Conservation (phyloP, 2,329 filamentous ascomycete species). For the Claviceps monticola region DNA sequence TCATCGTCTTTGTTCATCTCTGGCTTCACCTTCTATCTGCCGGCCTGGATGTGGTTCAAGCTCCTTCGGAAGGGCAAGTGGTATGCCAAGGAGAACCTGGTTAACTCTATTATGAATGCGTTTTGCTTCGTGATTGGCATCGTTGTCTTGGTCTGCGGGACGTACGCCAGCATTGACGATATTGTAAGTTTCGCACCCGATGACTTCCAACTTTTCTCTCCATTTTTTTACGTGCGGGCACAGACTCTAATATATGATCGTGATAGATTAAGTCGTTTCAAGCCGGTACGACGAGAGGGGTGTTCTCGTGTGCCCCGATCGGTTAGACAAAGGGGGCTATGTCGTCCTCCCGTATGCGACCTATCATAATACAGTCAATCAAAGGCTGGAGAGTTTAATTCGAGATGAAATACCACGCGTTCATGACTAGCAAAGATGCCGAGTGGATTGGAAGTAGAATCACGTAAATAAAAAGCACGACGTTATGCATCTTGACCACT, state of each 20-base stretch:
- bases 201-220: too few species aligned
- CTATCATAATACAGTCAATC: not conserved
- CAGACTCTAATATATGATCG: not conserved
- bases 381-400: not conserved
- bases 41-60: slow-evolving; percentile 28
- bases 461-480: not conserved
- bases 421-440: not conserved
- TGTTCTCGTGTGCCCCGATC: slow-evolving; percentile 10
- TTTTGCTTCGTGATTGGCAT: slow-evolving; percentile 14
- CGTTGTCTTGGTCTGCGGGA: slow-evolving; percentile 13
- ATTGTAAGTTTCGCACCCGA: slow-evolving; percentile 11
- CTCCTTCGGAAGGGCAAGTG: slow-evolving; percentile 17
- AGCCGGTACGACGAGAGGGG: slow-evolving; percentile 5
- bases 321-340: not conserved
- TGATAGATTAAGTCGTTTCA: slow-evolving; percentile 6
- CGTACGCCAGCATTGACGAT: slow-evolving; percentile 14
- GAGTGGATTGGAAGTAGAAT: not conserved
- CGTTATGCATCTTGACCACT: not conserved
- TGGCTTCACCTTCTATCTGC: slow-evolving; percentile 20
- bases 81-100: slow-evolving; percentile 14
- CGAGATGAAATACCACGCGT: not conserved
- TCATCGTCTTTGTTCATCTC: slow-evolving; percentile 35
- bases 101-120: slow-evolving; percentile 11
- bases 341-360: not conserved
- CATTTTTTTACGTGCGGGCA: not conserved